Conservation (phyloP, 2,329 filamentous ascomycete species). For the Bipolaris bicolor region DNA sequence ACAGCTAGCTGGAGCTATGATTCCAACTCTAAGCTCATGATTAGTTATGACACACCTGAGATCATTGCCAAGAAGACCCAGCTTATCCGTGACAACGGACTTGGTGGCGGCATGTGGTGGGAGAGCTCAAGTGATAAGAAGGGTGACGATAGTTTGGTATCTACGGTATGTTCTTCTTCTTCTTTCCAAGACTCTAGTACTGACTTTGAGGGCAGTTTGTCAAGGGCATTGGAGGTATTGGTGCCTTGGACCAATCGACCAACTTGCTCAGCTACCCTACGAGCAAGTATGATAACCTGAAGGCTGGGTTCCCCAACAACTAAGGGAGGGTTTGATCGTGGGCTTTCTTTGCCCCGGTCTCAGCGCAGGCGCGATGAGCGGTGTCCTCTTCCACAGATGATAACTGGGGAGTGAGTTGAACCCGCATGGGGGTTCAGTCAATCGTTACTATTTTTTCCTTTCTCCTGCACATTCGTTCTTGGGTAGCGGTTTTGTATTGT, state of each 20-base stretch:
- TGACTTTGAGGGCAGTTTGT: constrained; percentile 49
- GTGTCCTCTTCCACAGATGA: too few relatives aligned
- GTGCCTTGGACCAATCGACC: constrained; percentile 56
- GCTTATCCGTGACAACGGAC: constrained; percentile 32
- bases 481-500: neutral
- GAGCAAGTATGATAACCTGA: constrained; percentile 73
- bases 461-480: neutral
- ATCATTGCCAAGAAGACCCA: constrained; percentile 38
- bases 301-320: constrained; percentile 29
- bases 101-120: constrained; percentile 51
- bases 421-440: too few relatives aligned
- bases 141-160: constrained; percentile 39
- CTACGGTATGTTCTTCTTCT: constrained; percentile 29
- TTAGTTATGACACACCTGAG: constrained; percentile 45
- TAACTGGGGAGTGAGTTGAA: too few relatives aligned
- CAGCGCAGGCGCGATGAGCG: neutral
- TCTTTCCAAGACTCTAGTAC: neutral
- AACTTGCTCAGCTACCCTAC: constrained; percentile 70
- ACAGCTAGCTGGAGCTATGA: constrained; percentile 45
- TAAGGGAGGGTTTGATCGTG: constrained; percentile 1
- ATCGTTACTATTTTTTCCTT: neutral
- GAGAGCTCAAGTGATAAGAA: constrained; percentile 44
- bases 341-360: neutral
- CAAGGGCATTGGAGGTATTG: constrained; percentile 61
- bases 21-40: constrained; percentile 27